These are phyloP conservation scores for Diplodia seriata DNA, from an alignment of 2,329 filamentous ascomycete genomes.

Conservation along the genomic window DNA sequence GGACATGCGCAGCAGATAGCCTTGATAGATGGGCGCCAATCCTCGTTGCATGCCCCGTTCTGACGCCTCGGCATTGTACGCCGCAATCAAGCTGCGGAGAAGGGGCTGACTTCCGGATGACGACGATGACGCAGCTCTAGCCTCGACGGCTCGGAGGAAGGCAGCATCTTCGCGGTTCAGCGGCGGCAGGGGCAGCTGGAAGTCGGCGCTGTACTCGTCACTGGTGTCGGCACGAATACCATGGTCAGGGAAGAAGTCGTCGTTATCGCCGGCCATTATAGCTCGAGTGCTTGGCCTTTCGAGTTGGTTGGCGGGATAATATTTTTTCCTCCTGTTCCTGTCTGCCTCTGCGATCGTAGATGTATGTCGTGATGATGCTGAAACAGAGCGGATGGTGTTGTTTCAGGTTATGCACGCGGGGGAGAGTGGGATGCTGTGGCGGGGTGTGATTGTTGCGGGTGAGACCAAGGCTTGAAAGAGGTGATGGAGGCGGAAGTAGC, in stretches of 20 bases:
- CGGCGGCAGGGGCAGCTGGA: slow-evolving; percentile 27
- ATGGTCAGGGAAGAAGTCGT: slow-evolving; percentile 4
- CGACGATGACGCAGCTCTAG: slow-evolving; percentile 5
- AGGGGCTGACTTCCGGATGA: background rate
- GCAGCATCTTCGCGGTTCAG: background rate
- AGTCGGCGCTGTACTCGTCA: slow-evolving; percentile 16
- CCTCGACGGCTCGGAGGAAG: slow-evolving; percentile 22
- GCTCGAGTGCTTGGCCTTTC: background rate
- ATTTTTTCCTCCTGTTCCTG: background rate
- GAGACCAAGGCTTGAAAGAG: background rate
- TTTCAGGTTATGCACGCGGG: slow-evolving; percentile 14
- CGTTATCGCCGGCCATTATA: slow-evolving; percentile 1
- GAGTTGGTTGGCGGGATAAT: slow-evolving; percentile 22
- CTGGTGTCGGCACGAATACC: background rate
- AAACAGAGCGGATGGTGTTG: background rate
- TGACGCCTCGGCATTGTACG: slow-evolving; percentile 9
- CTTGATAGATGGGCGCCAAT: slow-evolving; percentile 22
- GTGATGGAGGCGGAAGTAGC: background rate
- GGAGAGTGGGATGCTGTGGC: background rate
- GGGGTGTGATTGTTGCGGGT: too few species aligned
- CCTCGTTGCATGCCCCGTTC: slow-evolving; percentile 4
- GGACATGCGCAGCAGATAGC: slow-evolving; percentile 26
- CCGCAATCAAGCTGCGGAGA: slow-evolving; percentile 23
- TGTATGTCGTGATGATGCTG: slow-evolving; percentile 9
- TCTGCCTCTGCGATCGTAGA: background rate